Conservation (phyloP, 2,329 filamentous ascomycete genomes). For the Aureobasidium pullulans region DNA sequence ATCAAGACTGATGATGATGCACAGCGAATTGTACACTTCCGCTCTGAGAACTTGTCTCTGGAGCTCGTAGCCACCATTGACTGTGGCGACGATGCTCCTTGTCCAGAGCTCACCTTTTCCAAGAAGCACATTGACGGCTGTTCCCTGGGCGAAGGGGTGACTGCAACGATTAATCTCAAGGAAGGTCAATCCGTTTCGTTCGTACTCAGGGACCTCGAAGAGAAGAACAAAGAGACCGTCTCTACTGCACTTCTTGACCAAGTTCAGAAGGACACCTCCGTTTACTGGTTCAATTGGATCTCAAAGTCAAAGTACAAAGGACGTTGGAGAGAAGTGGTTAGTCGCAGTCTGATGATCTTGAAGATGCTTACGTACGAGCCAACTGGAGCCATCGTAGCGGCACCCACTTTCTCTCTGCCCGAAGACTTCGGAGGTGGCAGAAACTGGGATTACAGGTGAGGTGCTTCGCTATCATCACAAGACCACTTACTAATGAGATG, state of each 20-base stretch:
- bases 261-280: slow-evolving; percentile 62
- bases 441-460: slow-evolving; percentile 53
- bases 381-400: slow-evolving; percentile 68
- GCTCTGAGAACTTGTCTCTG: slow-evolving; percentile 50
- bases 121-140: slow-evolving; percentile 43
- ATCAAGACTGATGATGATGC: slow-evolving; percentile 27
- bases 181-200: slow-evolving; percentile 66
- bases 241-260: slow-evolving; percentile 51
- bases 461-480: neutral
- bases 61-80: slow-evolving; percentile 64
- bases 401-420: slow-evolving; percentile 61
- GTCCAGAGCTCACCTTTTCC: slow-evolving; percentile 49
- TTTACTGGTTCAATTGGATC: slow-evolving; percentile 69
- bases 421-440: slow-evolving; percentile 50
- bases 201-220: slow-evolving; percentile 56
- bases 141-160: slow-evolving; percentile 56
- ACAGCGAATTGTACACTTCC: slow-evolving; percentile 48
- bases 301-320: slow-evolving; percentile 63
- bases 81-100: slow-evolving; percentile 44
- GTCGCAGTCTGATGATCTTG: slow-evolving; percentile 63
- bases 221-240: slow-evolving; percentile 52
- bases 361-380: slow-evolving; percentile 74
- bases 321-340: slow-evolving; percentile 64
- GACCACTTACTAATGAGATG: neutral
- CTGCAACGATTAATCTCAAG: slow-evolving; percentile 50